phyloP scores from a whole-genome alignment of 164 flowering plant genomes.

The Tetracentron sinense region DNA sequence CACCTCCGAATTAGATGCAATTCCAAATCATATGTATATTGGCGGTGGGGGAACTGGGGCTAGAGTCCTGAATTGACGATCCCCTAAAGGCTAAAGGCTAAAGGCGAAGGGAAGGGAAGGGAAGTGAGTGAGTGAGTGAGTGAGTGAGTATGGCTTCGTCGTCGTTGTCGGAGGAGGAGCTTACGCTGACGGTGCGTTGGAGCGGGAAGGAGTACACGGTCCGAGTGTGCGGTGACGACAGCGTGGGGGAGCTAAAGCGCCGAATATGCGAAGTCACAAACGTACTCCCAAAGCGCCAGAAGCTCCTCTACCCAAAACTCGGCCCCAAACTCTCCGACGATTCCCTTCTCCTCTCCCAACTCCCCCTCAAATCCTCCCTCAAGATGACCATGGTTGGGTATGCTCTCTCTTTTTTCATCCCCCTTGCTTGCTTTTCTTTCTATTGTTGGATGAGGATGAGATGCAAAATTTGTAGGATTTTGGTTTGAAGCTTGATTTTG shows the following conservation, averaged over 20 bases:
- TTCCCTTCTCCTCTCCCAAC: slow-evolving; percentile 60
- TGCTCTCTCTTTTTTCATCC: slow-evolving; percentile 10
- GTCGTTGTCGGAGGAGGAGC: slow-evolving; percentile 59
- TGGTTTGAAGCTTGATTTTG: no score
- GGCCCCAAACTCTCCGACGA: slow-evolving; percentile 76
- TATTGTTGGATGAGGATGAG: no score
- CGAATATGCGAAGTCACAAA: slow-evolving; percentile 83
- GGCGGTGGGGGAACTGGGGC: no score
- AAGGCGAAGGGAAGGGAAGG: no score
- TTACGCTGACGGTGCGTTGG: slow-evolving; percentile 89
- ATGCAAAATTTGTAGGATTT: no score
- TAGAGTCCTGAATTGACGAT: no score
- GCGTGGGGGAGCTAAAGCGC: slow-evolving; percentile 85
- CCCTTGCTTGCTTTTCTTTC: neutral
- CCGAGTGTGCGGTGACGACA: slow-evolving; percentile 88
- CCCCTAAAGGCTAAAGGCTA: no score
- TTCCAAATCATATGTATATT: no score
- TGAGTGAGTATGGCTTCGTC: slow-evolving; percentile 29
- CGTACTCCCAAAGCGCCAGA: slow-evolving; percentile 92
- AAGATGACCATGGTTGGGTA: slow-evolving; percentile 99
- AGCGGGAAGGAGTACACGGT: slow-evolving; percentile 93
- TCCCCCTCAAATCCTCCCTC: slow-evolving; percentile 76
- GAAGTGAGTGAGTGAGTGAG: no score
- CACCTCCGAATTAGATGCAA: no score
- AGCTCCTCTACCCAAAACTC: slow-evolving; percentile 91